These are phyloP conservation scores for Sporothrix phasma DNA, from an alignment of 2,329 filamentous ascomycete genomes.

Conservation along the genomic window DNA sequence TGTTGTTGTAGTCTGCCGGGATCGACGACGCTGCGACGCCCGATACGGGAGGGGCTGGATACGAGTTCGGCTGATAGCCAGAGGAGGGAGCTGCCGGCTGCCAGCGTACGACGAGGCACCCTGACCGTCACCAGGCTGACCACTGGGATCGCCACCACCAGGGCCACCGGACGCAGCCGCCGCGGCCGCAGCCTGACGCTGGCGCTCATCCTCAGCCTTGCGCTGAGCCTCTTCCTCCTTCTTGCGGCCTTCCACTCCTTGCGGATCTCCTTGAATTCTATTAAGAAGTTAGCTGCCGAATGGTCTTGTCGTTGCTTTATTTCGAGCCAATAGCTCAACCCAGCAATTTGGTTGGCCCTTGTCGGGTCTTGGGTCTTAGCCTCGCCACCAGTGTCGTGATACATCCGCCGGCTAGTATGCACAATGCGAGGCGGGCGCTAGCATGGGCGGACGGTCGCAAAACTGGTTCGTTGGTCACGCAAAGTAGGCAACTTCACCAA, in stretches of 20 bases:
- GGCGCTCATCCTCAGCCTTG: constrained; percentile 84
- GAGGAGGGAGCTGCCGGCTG: constrained; percentile 61
- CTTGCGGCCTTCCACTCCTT: constrained; percentile 99
- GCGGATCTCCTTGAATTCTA: constrained; percentile 86
- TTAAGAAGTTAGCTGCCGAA: constrained; percentile 9
- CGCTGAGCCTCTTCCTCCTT: constrained; percentile 92
- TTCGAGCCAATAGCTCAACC: constrained; percentile 16
- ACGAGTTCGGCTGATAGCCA: constrained; percentile 60
- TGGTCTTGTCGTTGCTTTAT: not conserved
- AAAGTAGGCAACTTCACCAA: not conserved
- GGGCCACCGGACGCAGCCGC: constrained; percentile 45
- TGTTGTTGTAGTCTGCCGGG: constrained; percentile 44
- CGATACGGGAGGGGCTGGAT: constrained; percentile 51
- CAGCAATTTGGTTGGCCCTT: constrained; percentile 28
- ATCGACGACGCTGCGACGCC: constrained; percentile 45
- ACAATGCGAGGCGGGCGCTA: not conserved
- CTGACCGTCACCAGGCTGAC: constrained; percentile 43
- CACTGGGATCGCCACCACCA: constrained; percentile 38
- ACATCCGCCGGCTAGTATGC: constrained; percentile 5
- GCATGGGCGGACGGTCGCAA: not conserved
- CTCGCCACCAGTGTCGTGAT: constrained; percentile 6
- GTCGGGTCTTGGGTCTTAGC: constrained; percentile 30
- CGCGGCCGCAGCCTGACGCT: constrained; percentile 40
- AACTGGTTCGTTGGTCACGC: not conserved
- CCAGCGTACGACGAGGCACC: constrained; percentile 46